A percentile compares a stretch with the other conserved stretches of the same genome.
Conservation (phyloP, 805 yeast species). For the Schizosaccharomyces lindneri region DNA sequence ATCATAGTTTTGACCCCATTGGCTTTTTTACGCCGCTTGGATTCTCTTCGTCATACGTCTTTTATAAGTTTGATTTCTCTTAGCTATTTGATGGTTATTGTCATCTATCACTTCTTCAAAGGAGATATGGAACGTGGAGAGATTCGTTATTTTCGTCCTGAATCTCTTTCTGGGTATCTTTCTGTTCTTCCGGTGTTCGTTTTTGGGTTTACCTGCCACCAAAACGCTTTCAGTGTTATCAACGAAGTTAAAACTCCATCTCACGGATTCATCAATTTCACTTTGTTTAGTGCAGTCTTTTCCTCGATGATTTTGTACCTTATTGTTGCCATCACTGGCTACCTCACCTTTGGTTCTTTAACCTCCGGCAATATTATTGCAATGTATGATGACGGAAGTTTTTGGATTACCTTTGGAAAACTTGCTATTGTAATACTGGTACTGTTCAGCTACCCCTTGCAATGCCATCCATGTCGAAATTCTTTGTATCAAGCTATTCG, state of each 20-base stretch:
- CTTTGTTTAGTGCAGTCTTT: conserved; percentile 30
- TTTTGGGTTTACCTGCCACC: conserved; percentile 89
- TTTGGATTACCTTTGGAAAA: conserved; percentile 54
- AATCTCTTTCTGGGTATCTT: conserved; percentile 18
- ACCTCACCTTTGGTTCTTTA: conserved; percentile 60
- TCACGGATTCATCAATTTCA: conserved; percentile 20
- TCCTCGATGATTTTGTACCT: conserved; percentile 39
- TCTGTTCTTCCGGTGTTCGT: conserved; percentile 74
- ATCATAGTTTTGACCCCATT: conserved; percentile 26
- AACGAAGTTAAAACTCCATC: conserved; percentile 49
- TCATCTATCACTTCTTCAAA: conserved; percentile 39
- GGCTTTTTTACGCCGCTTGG: conserved; percentile 49
- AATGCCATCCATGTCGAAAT: conserved; percentile 73
- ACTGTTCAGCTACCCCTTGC: conserved; percentile 64
- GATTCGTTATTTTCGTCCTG: conserved; percentile 24
- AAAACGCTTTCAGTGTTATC: conserved; percentile 71
- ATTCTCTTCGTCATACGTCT: conserved; percentile 67
- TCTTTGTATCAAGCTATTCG: conserved; percentile 32
- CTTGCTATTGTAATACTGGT: conserved; percentile 61
- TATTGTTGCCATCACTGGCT: conserved; percentile 58
- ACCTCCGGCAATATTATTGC: conserved; percentile 61
- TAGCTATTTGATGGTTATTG: conserved; percentile 47
- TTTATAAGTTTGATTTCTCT: conserved; percentile 62
- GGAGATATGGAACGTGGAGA: conserved; percentile 36
- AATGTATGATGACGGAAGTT: conserved; percentile 34